Evolutionary conservation across 192 early-diverging fungal species (phyloP).

Genomic region (Coemansia sp.): DNA sequence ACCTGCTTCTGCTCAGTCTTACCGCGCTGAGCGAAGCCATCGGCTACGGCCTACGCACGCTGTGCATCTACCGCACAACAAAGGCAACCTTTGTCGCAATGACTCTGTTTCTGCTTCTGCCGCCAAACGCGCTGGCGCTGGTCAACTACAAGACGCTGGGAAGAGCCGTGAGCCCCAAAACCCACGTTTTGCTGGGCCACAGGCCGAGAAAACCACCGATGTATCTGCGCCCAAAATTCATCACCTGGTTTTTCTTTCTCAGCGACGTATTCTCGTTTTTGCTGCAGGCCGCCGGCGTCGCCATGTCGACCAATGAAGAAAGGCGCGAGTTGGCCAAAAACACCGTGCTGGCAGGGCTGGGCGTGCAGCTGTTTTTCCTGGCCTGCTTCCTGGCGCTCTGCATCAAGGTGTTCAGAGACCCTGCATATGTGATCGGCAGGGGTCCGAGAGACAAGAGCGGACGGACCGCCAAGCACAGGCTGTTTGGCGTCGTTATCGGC

Average conservation of each 20-base stretch:
- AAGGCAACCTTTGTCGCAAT: slow-evolving; percentile 21
- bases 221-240: slow-evolving; percentile 20
- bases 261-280: slow-evolving; percentile 39
- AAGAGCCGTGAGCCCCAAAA: slow-evolving; percentile 3
- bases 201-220: slow-evolving; percentile 1
- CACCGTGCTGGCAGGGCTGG: slow-evolving; percentile 26
- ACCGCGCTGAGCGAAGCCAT: slow-evolving; percentile 28
- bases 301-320: slow-evolving; percentile 17
- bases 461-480: slow-evolving; percentile 4
- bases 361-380: slow-evolving; percentile 25
- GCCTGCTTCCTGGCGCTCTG: slow-evolving; percentile 18
- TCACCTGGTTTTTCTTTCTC: slow-evolving; percentile 40
- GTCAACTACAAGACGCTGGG: slow-evolving; percentile 45
- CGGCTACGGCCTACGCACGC: slow-evolving; percentile 30
- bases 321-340: slow-evolving; percentile 18
- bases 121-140: slow-evolving; percentile 39
- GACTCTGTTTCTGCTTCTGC: slow-evolving; percentile 35
- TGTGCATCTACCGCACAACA: slow-evolving; percentile 27
- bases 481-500: slow-evolving; percentile 24
- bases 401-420: neutral
- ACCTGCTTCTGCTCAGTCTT: slow-evolving; percentile 9
- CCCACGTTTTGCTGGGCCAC: no score
- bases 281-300: slow-evolving; percentile 29
- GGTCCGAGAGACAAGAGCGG: slow-evolving; percentile 9
- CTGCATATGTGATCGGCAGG: neutral